Base-by-base conservation (phyloP, 1,139 yeast genomes). In the Taphrina pruni region DNA sequence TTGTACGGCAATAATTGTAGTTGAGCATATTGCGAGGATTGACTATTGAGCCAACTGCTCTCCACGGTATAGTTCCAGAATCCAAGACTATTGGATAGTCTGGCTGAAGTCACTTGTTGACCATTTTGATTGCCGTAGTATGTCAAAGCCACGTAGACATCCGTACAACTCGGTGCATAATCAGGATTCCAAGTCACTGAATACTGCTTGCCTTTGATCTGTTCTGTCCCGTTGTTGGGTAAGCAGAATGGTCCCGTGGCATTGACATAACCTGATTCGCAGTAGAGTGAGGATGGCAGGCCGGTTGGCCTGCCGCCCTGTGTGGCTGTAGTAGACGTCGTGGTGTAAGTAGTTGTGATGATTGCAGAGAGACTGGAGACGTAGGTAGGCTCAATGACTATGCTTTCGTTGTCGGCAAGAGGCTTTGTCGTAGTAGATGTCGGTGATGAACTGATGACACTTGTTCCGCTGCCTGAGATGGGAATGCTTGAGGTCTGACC, bases 51-150 rank as follows among this genome's bases (percentile, higher is more conserved):
- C 67, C 67, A 64, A 6, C 26, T 43, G 14, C 61, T 21, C 11
- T 54, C n/a, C 39, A 64, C 67, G 14, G 67, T 64, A 39, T 64
- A 64, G 35, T 64, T 64, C 67, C 67, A 64, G 21, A 64, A 64
- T 2, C 67, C 67, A 7, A 64, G 45, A 41, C 21, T 17, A 38
- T 64, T 64, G 38, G 54, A 20, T 17, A 12, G n/a, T 20, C 41
- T 45, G 12, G 61, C 54, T 3, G 67, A 64, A 6, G 54, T 46
- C 9, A 64, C 67, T 17, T 35, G 61, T 50, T 64, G 67, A 7
- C 55, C 55, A 39, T 56, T 57, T 14, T 54, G 55, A 21, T 64
- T 64, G 54, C 51, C 61, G n/a, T 55, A 55, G n/a, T 64, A 64
- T 7, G 39, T 36, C 38, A 64, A 46, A 17, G 67, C 67, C 17